Evolutionary conservation across 768 basidiomycete species (phyloP).

Genomic region (Xerocomellus chrysenteron): DNA sequence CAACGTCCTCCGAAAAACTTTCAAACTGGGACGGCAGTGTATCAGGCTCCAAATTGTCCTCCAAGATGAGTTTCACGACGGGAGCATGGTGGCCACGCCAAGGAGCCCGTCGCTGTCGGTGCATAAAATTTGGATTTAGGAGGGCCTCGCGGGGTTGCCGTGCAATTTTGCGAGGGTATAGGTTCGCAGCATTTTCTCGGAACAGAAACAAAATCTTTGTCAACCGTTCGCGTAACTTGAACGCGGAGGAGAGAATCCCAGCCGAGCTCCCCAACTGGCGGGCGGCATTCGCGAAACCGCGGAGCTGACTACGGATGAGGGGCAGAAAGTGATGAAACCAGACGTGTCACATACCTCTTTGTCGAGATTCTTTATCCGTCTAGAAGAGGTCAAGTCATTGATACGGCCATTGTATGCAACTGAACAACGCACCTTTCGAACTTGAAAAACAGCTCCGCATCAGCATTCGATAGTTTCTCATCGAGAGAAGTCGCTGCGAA

Average conservation of each 20-base stretch:
- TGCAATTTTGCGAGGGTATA: slow-evolving; percentile 50
- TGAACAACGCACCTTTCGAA: slow-evolving; percentile 43
- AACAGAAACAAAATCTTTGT: slow-evolving; percentile 51
- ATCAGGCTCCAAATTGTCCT: slow-evolving; percentile 47
- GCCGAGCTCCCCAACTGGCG: slow-evolving; percentile 57
- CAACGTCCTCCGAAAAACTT: slow-evolving; percentile 48
- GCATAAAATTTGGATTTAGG: slow-evolving; percentile 38
- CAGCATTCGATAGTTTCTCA: slow-evolving; percentile 49
- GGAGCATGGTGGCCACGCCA: slow-evolving; percentile 38
- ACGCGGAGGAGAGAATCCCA: slow-evolving; percentile 55
- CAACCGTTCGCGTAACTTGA: slow-evolving; percentile 49
- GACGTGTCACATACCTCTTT: slow-evolving; percentile 37
- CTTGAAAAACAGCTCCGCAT: slow-evolving; percentile 46
- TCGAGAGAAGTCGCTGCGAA: slow-evolving; percentile 42
- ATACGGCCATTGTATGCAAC: background rate
- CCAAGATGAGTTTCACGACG: slow-evolving; percentile 35
- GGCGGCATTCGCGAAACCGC: slow-evolving; percentile 54
- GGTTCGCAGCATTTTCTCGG: slow-evolving; percentile 54
- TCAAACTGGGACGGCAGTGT: slow-evolving; percentile 47
- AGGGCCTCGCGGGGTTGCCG: slow-evolving; percentile 40
- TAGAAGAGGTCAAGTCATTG: slow-evolving; percentile 19
- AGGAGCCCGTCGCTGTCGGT: slow-evolving; percentile 28
- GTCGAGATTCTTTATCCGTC: slow-evolving; percentile 48
- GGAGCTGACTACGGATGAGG: slow-evolving; percentile 36
- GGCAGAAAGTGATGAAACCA: background rate